phyloP scores from a whole-genome alignment of 2,329 filamentous ascomycete species.

The Penicillium sp. region DNA sequence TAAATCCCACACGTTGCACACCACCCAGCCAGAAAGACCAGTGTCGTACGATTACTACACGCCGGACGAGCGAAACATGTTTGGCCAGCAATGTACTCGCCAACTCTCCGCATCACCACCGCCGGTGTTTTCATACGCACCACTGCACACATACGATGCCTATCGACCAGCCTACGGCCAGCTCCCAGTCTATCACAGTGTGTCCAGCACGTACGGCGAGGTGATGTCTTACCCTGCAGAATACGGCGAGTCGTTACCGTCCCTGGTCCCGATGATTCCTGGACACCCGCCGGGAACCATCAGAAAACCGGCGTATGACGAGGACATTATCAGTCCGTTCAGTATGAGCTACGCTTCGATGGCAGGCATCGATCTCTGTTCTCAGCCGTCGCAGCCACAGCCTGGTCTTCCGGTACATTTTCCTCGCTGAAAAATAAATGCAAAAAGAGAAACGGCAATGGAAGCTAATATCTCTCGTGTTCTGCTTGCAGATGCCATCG shows the following conservation, averaged over 20 bases:
- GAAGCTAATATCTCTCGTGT: conserved; percentile 19
- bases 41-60: conserved; percentile 34
- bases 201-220: conserved; percentile 31
- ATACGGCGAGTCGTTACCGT: conserved; percentile 40
- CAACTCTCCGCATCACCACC: conserved; percentile 58
- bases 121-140: conserved; percentile 51
- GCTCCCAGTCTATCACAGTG: conserved; percentile 33
- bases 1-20: conserved; percentile 19
- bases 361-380: conserved; percentile 51
- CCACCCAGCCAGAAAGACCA: conserved; percentile 28
- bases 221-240: conserved; percentile 34
- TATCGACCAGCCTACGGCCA: conserved; percentile 37
- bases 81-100: conserved; percentile 55
- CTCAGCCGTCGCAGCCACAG: conserved; percentile 35
- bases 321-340: conserved; percentile 56
- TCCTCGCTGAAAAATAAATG: conserved; percentile 29
- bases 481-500: conserved; percentile 21
- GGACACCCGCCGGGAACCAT: conserved; percentile 43
- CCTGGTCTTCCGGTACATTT: conserved; percentile 44
- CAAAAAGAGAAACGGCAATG: conserved; percentile 12
- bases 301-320: conserved; percentile 50
- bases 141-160: conserved; percentile 46
- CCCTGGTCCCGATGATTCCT: conserved; percentile 45
- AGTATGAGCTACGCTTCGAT: conserved; percentile 58
- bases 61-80: conserved; percentile 52